A percentile compares a stretch with the other conserved stretches of the same genome.
phyloP scores from a whole-genome alignment of 306 rosid genomes.

The Gastrolobium villosum region DNA sequence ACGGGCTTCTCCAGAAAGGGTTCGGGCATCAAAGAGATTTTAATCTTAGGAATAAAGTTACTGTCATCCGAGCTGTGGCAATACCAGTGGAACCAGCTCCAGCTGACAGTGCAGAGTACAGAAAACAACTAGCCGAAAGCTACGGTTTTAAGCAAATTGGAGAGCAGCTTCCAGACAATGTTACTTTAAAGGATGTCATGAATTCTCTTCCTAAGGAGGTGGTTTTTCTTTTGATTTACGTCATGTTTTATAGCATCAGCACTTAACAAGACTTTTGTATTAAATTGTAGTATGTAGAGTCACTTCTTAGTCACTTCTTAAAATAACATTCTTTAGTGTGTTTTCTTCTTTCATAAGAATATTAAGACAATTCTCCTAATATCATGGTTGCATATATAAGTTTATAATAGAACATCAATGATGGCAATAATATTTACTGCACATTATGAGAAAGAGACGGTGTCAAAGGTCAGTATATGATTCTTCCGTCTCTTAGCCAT shows the following conservation, averaged over 20 bases:
- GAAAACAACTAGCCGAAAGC: conserved; percentile 75
- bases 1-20: conserved; percentile 56
- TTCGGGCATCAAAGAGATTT: conserved; percentile 48
- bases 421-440: conserved; percentile 15
- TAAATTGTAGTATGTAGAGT: conserved; percentile 10
- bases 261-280: conserved; percentile 5
- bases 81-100: conserved; percentile 72
- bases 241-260: conserved; percentile 23
- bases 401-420: conserved; percentile 21
- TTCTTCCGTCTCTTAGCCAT: not conserved
- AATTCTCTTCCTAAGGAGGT: conserved; percentile 94
- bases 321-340: conserved; percentile 14
- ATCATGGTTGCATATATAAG: not conserved
- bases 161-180: conserved; percentile 78
- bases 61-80: conserved; percentile 73
- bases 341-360: conserved; percentile 27
- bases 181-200: conserved; percentile 75
- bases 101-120: conserved; percentile 64
- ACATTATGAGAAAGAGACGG: conserved; percentile 25
- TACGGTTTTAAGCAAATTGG: conserved; percentile 89
- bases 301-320: conserved; percentile 29
- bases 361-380: conserved; percentile 31
- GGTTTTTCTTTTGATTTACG: conserved; percentile 24
- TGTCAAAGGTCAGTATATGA: conserved; percentile 4
- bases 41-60: conserved; percentile 52